These are phyloP conservation scores for Adiantum capillusveneris DNA, from an alignment of 75 land plant genomes.

Conservation along the genomic window DNA sequence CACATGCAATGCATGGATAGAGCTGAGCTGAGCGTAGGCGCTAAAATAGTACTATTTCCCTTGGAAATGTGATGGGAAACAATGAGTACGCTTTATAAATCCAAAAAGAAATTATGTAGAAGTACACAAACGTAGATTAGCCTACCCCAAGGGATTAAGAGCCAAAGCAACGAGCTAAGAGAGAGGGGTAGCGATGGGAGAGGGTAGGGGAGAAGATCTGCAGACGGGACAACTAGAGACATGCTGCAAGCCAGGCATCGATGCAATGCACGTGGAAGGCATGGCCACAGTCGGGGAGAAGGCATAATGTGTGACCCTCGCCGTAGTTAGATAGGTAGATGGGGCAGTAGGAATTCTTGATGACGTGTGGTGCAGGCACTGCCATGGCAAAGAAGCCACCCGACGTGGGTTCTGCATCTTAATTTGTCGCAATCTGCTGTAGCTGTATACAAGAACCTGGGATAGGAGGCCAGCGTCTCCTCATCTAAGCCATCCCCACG, in stretches of 20 bases:
- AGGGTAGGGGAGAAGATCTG: conserved; percentile 41
- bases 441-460: conserved; percentile 34
- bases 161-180: conserved; percentile 32
- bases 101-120: too few species aligned
- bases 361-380: conserved; percentile 5
- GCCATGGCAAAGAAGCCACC: too few species aligned
- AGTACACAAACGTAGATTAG: too few species aligned
- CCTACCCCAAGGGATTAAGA: too few species aligned
- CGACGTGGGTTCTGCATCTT: too few species aligned
- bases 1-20: too few species aligned
- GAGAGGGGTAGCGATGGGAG: conserved; percentile 39
- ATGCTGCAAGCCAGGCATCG: conserved; percentile 49
- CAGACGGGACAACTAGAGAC: conserved; percentile 66
- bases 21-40: too few species aligned
- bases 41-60: too few species aligned
- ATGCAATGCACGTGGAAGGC: conserved; percentile 48
- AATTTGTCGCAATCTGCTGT: conserved; percentile 16
- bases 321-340: conserved; percentile 54
- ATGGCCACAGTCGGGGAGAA: conserved; percentile 52
- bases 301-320: conserved; percentile 28
- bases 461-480: conserved; percentile 36
- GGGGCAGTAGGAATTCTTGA: conserved; percentile 24
- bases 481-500: conserved; percentile 40
- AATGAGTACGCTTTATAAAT: too few species aligned
- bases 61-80: too few species aligned